phyloP scores from a whole-genome alignment of 2,329 filamentous ascomycete species.

The Colletotrichum sp. region DNA sequence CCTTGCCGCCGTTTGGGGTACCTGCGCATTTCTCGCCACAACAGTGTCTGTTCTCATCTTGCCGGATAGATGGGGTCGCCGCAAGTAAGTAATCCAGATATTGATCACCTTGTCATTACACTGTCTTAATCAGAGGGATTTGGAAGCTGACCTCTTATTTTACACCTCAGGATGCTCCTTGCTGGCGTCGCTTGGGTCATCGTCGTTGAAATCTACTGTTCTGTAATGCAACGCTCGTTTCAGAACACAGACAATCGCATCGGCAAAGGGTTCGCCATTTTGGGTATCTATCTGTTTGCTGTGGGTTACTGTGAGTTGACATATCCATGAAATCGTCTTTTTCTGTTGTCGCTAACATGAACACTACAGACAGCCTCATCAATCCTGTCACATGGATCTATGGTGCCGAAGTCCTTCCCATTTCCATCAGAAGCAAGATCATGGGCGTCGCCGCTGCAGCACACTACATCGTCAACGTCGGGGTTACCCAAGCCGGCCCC shows the following conservation, averaged over 20 bases:
- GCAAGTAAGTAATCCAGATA: background rate
- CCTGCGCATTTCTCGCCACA: background rate
- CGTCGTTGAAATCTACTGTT: background rate
- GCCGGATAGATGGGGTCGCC: background rate
- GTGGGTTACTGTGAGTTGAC: background rate
- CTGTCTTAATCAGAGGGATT: background rate
- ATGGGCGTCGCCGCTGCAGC: background rate
- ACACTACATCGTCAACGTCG: background rate
- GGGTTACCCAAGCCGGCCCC: background rate
- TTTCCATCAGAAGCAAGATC: background rate
- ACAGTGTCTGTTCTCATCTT: background rate
- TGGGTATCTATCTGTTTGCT: background rate
- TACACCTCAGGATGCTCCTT: background rate
- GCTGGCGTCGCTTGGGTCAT: background rate
- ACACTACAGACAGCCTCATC: background rate
- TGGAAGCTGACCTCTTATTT: background rate
- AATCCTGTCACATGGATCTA: background rate
- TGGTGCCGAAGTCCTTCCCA: background rate
- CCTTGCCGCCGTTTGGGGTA: background rate
- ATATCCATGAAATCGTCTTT: fast-evolving
- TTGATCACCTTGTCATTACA: too few relatives aligned
- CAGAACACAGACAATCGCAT: background rate
- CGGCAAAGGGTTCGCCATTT: background rate
- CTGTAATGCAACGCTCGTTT: background rate
- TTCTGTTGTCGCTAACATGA: background rate